phyloP scores from a whole-genome alignment of 805 yeast species.

The Ogataea haglerorum region DNA sequence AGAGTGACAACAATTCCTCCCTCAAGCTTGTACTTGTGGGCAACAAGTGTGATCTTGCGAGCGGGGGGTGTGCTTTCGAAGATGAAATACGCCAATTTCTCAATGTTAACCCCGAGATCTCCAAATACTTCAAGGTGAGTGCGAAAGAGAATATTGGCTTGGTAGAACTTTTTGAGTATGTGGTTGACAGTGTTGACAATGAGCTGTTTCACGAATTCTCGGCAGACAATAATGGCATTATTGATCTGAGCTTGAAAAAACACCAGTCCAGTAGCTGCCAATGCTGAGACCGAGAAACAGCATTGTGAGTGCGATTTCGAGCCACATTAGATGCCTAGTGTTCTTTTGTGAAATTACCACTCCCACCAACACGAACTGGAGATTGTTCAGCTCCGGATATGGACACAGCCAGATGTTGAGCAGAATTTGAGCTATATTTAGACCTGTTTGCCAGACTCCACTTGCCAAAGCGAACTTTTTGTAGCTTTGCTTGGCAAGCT shows the following conservation, averaged over 20 bases:
- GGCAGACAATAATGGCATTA: constrained; percentile 21
- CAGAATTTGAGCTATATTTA: constrained; percentile 1
- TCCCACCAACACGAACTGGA: constrained; percentile 8
- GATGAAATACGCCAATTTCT: constrained; percentile 24
- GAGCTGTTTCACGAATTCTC: constrained; percentile 25
- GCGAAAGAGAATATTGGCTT: constrained; percentile 73
- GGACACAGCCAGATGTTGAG: constrained; percentile 5
- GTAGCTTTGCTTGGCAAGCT: neutral
- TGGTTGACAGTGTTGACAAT: constrained; percentile 29
- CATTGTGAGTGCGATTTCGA: neutral
- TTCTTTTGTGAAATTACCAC: neutral
- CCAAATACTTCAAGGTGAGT: constrained; percentile 45
- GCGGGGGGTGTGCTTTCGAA: constrained; percentile 21
- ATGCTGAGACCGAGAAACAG: constrained; percentile 1
- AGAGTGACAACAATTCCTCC: constrained; percentile 19
- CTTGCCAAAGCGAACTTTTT: neutral
- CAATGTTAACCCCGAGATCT: constrained; percentile 18
- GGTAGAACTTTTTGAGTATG: constrained; percentile 37
- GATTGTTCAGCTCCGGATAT: neutral
- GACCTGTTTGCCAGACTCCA: neutral
- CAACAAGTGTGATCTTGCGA: constrained; percentile 69
- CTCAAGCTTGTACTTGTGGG: constrained; percentile 61
- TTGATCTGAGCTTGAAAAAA: constrained; percentile 22
- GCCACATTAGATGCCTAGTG: neutral
- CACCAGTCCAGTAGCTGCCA: constrained; percentile 4